A percentile compares a stretch with the other conserved stretches of the same genome.
Evolutionary conservation across 1,284 basidiomycete genomes (phyloP).

Genomic region (Ceratobasidium sp.): DNA sequence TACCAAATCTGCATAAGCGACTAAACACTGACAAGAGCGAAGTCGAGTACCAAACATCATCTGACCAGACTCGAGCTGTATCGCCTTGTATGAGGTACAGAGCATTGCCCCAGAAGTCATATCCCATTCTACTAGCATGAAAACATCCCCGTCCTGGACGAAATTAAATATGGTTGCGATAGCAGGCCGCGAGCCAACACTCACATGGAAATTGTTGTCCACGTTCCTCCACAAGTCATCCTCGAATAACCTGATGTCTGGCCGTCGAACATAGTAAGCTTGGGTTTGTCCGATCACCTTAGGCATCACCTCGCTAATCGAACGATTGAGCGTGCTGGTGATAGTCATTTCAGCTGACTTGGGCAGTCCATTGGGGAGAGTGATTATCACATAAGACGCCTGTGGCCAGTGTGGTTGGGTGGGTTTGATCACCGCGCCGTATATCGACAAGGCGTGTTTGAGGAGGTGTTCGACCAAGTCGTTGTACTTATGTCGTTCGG

Average conservation of each 20-base stretch:
- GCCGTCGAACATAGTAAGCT: neutral
- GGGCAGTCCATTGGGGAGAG: constrained; percentile 8
- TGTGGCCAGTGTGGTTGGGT: constrained; percentile 8
- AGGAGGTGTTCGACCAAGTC: constrained; percentile 21
- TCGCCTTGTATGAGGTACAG: constrained; percentile 7
- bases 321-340: neutral
- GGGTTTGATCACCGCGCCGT: constrained; percentile 5
- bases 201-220: constrained; percentile 8
- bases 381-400: neutral
- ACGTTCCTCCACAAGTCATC: constrained; percentile 21
- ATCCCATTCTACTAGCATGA: constrained; percentile 16
- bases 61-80: neutral
- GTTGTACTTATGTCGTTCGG: constrained; percentile 6
- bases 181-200: neutral
- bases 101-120: constrained; percentile 11
- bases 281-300: constrained; percentile 17
- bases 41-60: constrained; percentile 9
- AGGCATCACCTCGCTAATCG: neutral
- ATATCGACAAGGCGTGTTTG: constrained; percentile 2
- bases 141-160: neutral
- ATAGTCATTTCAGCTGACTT: constrained; percentile 19
- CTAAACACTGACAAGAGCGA: neutral
- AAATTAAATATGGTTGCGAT: neutral
- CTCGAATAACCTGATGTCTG: constrained; percentile 10
- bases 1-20: neutral